Conservation (phyloP, 2,329 filamentous ascomycete species). For the Colletotrichum kahawae region DNA sequence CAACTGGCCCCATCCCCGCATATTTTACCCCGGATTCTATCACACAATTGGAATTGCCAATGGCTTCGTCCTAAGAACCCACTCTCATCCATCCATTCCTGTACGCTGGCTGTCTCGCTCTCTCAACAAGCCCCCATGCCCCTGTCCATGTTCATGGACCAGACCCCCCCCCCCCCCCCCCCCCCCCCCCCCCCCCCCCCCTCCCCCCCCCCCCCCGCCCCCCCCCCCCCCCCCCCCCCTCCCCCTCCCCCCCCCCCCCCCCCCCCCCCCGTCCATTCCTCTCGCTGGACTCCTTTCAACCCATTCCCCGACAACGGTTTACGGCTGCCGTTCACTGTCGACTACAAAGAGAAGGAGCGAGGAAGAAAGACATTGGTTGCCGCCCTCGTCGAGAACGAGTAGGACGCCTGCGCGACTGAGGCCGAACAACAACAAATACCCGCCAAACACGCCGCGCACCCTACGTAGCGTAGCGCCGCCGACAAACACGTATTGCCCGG, state of each 20-base stretch:
- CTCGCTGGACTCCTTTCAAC: background rate
- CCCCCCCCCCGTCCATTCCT: constrained; percentile 4
- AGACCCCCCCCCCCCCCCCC: background rate
- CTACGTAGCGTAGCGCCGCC: background rate
- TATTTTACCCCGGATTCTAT: constrained; percentile 17
- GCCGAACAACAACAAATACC: background rate
- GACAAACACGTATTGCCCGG: background rate
- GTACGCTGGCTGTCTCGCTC: too few species aligned
- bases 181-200: background rate
- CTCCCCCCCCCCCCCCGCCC: constrained; percentile 9
- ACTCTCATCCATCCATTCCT: background rate
- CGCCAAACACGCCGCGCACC: background rate
- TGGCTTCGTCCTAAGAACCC: background rate
- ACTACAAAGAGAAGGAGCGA: background rate
- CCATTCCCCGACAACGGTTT: constrained; percentile 6
- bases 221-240: background rate
- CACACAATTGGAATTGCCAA: constrained; percentile 19
- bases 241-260: background rate
- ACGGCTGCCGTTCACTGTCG: constrained; percentile 1
- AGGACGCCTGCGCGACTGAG: background rate
- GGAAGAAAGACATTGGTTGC: background rate
- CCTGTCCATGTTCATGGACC: background rate
- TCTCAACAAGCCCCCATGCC: background rate
- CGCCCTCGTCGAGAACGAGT: background rate
- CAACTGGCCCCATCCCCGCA: constrained; percentile 1